A percentile compares a stretch with the other conserved stretches of the same genome.
Evolutionary conservation across 2,329 filamentous ascomycete species (phyloP).

Genomic region (Proliferodiscus dingleyae): DNA sequence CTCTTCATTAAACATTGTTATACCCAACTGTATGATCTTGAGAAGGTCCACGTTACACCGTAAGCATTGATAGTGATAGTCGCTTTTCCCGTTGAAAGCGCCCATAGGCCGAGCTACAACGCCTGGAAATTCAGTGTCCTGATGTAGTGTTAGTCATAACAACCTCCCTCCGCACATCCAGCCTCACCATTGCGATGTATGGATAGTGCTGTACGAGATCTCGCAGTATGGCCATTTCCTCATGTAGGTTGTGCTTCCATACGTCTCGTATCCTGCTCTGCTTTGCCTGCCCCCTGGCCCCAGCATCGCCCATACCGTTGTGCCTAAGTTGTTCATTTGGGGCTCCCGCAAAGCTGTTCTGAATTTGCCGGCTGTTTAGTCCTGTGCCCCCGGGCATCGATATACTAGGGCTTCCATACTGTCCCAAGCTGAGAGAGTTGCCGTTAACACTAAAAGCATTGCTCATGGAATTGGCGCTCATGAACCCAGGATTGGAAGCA

Average conservation of each 20-base stretch:
- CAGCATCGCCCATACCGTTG: constrained; percentile 49
- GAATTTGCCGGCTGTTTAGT: constrained; percentile 78
- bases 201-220: constrained; percentile 85
- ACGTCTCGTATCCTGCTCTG: constrained; percentile 90
- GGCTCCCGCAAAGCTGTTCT: constrained; percentile 78
- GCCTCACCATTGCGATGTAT: constrained; percentile 91
- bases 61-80: constrained; percentile 97
- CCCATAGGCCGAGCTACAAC: constrained; percentile 95
- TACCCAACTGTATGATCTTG: constrained; percentile 94
- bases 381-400: constrained; percentile 55
- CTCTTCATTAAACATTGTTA: constrained; percentile 87
- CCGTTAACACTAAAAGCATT: constrained; percentile 59
- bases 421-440: constrained; percentile 50
- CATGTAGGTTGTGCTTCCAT: constrained; percentile 85
- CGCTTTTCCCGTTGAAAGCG: constrained; percentile 87
- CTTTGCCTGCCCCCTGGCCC: constrained; percentile 49
- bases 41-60: constrained; percentile 96
- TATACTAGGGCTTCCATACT: constrained; percentile 50
- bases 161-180: constrained; percentile 8
- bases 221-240: constrained; percentile 83
- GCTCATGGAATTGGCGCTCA: constrained; percentile 62
- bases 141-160: constrained; percentile 22
- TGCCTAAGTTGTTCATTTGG: constrained; percentile 57
- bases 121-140: constrained; percentile 99
- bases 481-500: constrained; percentile 65